phyloP scores from a whole-genome alignment of 257 asterid species.

The Anisodus acutangulus region DNA sequence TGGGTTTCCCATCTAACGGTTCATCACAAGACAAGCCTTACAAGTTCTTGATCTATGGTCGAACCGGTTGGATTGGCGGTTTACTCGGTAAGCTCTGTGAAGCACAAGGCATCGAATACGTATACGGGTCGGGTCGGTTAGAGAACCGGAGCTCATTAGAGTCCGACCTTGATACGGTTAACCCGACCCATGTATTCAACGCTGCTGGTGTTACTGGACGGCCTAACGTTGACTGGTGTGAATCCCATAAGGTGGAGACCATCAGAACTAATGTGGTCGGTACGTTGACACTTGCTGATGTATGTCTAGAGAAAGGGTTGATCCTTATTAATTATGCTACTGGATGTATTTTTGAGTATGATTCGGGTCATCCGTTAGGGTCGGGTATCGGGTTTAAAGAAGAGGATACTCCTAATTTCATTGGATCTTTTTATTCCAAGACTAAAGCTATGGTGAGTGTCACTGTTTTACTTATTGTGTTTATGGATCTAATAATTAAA shows the following conservation, averaged over 20 bases:
- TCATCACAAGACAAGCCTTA: constrained; percentile 49
- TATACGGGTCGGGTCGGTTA: constrained; percentile 78
- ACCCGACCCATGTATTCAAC: constrained; percentile 82
- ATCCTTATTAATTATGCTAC: constrained; percentile 77
- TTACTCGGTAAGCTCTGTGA: constrained; percentile 81
- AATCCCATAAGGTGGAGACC: constrained; percentile 85
- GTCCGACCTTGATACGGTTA: constrained; percentile 53
- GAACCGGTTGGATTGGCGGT: constrained; percentile 90
- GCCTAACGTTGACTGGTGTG: constrained; percentile 95
- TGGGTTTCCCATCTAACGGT: constrained; percentile 74
- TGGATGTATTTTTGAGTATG: constrained; percentile 85
- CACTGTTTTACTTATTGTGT: not conserved
- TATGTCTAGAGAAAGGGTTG: constrained; percentile 67
- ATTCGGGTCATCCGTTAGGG: constrained; percentile 61
- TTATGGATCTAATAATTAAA: not conserved
- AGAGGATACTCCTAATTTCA: constrained; percentile 83
- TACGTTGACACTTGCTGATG: constrained; percentile 82
- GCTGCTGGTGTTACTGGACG: constrained; percentile 93
- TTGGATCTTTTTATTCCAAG: constrained; percentile 87
- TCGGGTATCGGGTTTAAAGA: constrained; percentile 85
- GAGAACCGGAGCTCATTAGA: constrained; percentile 60
- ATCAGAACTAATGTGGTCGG: constrained; percentile 82
- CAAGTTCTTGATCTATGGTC: constrained; percentile 84
- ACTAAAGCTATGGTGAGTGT: constrained; percentile 81
- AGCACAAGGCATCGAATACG: constrained; percentile 57